phyloP scores from a whole-genome alignment of 2,329 filamentous ascomycete species.

The Torrubiella hemipterigena region DNA sequence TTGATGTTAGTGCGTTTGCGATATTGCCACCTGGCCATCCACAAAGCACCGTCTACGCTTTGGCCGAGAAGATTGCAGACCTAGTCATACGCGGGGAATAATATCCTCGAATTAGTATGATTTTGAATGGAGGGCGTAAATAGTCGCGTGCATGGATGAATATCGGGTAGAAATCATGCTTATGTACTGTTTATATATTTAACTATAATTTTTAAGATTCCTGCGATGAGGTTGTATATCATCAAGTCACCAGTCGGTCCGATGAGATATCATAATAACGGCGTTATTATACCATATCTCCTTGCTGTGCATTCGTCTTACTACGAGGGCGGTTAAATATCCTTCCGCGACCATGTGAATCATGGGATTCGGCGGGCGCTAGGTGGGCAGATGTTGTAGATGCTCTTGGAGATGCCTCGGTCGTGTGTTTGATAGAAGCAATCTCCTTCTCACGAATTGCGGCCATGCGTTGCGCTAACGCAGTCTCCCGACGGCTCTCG shows the following conservation, averaged over 20 bases:
- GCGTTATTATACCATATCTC: not conserved
- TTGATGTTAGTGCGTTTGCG: constrained; percentile 1
- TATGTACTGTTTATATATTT: too few species aligned
- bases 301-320: constrained; percentile 2
- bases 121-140: too few species aligned
- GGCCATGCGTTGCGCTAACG: constrained; percentile 21
- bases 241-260: too few species aligned
- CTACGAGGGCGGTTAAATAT: constrained; percentile 3
- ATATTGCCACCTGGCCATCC: constrained; percentile 1
- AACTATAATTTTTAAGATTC: not conserved
- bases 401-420: constrained; percentile 5
- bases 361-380: constrained; percentile 3
- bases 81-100: not conserved
- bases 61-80: not conserved
- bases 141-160: too few species aligned
- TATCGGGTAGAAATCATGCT: too few species aligned
- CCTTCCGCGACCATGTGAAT: constrained; percentile 5
- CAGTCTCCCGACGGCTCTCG: constrained; percentile 24
- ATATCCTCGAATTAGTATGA: too few species aligned
- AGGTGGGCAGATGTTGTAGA: constrained; percentile 5
- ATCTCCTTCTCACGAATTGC: constrained; percentile 25
- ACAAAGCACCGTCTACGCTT: constrained; percentile 1
- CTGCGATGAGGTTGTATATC: not conserved
- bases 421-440: constrained; percentile 14
- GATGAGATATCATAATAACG: too few species aligned